Evolutionary conservation across 352 stramenopile genomes (phyloP).

Genomic region (Phytophthora tubulina): DNA sequence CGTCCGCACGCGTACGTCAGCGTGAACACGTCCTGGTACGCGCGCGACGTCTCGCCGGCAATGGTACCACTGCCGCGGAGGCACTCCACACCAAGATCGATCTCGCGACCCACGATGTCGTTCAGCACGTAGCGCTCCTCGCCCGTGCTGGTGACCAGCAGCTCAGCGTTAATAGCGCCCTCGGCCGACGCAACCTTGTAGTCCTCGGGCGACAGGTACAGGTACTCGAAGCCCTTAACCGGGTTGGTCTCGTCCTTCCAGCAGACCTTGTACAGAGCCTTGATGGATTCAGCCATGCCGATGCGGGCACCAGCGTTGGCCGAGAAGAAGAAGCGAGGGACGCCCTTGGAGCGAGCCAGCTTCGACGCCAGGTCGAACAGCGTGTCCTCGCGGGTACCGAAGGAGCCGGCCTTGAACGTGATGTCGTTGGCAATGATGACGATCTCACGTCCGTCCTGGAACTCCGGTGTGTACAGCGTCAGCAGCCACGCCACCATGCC

Average conservation of each 20-base stretch:
- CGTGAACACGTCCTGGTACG: slow-evolving; percentile 99
- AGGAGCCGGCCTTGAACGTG: slow-evolving; percentile 99
- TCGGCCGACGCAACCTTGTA: slow-evolving; percentile 94
- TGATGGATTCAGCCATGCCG: slow-evolving; percentile 98
- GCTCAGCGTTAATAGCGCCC: slow-evolving; percentile 89
- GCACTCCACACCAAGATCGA: slow-evolving; percentile 99
- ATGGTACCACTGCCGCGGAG: slow-evolving; percentile 99
- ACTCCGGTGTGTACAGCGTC: slow-evolving; percentile 98
- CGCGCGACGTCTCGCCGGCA: slow-evolving; percentile 98
- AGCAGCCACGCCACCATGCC: slow-evolving; percentile 99
- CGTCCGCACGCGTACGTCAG: slow-evolving; percentile 99
- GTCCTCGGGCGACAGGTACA: slow-evolving; percentile 97
- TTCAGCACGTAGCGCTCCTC: slow-evolving; percentile 95
- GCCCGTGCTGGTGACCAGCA: slow-evolving; percentile 67
- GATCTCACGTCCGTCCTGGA: slow-evolving; percentile 96
- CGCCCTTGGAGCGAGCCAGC: slow-evolving; percentile 92
- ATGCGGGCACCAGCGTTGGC: slow-evolving; percentile 99
- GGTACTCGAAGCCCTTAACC: slow-evolving; percentile 98
- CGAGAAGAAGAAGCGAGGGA: slow-evolving; percentile 98
- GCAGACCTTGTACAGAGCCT: slow-evolving; percentile 97
- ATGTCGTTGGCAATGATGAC: slow-evolving; percentile 99
- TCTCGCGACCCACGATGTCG: slow-evolving; percentile 98
- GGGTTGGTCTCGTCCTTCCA: slow-evolving; percentile 98
- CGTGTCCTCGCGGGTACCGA: slow-evolving; percentile 98
- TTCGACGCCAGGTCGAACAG: slow-evolving; percentile 99